Conservation (phyloP, 1,284 basidiomycete species). For the Ustilago nuda region DNA sequence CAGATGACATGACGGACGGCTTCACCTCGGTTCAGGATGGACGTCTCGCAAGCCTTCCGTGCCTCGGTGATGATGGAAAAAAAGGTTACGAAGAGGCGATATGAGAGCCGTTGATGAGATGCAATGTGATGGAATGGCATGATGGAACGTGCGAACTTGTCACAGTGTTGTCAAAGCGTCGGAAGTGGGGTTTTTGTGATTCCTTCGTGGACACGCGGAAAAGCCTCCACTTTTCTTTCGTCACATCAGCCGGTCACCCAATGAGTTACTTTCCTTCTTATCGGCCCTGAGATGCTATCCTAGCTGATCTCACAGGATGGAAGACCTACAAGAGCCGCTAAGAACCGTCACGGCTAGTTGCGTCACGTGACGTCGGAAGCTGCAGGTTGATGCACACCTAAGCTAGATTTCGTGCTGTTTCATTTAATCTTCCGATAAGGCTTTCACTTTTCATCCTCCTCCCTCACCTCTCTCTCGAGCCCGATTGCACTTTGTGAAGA, state of each 20-base stretch:
- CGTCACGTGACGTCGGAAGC: constrained; percentile 35
- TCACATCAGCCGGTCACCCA: constrained; percentile 1
- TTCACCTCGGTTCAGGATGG: not conserved
- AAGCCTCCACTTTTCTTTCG: constrained; percentile 27
- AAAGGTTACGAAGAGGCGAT: not conserved
- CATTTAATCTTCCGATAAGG: constrained; percentile 14
- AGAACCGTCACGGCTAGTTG: too few species aligned
- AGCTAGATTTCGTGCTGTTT: constrained; percentile 24
- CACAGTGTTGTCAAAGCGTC: not conserved
- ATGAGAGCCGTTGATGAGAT: not conserved
- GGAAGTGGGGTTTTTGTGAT: constrained; percentile 2
- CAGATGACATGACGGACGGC: constrained; percentile 36
- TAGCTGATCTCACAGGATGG: not conserved
- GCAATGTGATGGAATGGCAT: constrained; percentile 11
- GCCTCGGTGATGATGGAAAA: constrained; percentile 1
- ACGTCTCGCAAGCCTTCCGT: not conserved
- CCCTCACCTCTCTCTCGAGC: not conserved
- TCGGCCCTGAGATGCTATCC: too few species aligned
- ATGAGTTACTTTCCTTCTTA: not conserved
- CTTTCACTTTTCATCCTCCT: not conserved
- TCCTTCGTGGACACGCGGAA: constrained; percentile 21
- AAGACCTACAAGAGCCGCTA: too few species aligned
- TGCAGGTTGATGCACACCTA: constrained; percentile 30
- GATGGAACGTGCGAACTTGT: constrained; percentile 9
- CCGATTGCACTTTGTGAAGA: not conserved